phyloP scores from a whole-genome alignment of 2,329 filamentous ascomycete species.

The Fusarium praegraminearum region DNA sequence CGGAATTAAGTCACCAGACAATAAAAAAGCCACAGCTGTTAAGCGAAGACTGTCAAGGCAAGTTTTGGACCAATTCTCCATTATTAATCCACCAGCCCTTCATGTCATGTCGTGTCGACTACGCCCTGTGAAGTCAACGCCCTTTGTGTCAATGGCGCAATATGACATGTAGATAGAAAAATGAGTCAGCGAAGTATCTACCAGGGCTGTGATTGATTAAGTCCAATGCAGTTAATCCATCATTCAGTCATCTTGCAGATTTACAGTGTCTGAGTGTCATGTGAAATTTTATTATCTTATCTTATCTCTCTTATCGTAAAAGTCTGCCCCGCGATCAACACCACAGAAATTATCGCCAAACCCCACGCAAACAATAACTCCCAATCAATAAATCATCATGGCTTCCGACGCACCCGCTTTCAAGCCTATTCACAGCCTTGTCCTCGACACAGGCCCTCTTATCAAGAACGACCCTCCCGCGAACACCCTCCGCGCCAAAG shows the following conservation, averaged over 20 bases:
- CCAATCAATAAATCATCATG: constrained; percentile 37
- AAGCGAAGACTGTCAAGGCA: constrained; percentile 18
- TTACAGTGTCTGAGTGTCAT: not conserved
- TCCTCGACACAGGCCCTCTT: constrained; percentile 91
- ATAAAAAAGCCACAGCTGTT: constrained; percentile 33
- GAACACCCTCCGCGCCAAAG: constrained; percentile 82
- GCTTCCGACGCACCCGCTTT: constrained; percentile 37
- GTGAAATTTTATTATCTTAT: constrained; percentile 16
- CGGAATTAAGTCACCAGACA: constrained; percentile 29
- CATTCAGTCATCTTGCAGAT: not conserved
- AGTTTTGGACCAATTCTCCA: constrained; percentile 20
- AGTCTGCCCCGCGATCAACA: constrained; percentile 45
- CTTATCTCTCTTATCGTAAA: constrained; percentile 39
- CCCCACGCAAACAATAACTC: constrained; percentile 15
- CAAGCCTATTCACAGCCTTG: constrained; percentile 83
- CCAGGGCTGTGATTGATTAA: not conserved
- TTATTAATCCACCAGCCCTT: constrained; percentile 39
- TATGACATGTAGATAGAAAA: not conserved
- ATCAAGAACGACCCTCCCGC: constrained; percentile 92
- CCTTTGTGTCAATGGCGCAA: constrained; percentile 22
- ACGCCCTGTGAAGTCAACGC: constrained; percentile 33
- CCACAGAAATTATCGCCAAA: constrained; percentile 45
- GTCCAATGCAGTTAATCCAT: not conserved
- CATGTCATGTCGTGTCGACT: constrained; percentile 34
- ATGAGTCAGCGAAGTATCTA: not conserved